These are phyloP conservation scores for Aquilaria agallochum DNA, from an alignment of 441 rosid species.

Conservation along the genomic window DNA sequence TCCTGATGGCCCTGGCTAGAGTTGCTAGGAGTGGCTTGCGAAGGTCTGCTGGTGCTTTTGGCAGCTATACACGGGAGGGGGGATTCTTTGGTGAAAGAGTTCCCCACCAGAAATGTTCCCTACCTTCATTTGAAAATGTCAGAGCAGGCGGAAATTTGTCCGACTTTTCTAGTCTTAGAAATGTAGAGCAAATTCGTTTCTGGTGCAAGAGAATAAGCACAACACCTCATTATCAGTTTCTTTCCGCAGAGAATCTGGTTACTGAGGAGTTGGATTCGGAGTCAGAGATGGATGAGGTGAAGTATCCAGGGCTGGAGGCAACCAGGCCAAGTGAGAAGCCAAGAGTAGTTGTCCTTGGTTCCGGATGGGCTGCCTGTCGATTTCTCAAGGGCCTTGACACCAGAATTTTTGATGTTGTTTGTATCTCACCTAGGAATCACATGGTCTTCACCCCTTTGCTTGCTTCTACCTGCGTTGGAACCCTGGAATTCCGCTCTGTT, in stretches of 20 bases:
- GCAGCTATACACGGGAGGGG: slow-evolving; percentile 21
- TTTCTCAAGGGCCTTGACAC: slow-evolving; percentile 67
- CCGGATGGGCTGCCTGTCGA: slow-evolving; percentile 81
- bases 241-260: slow-evolving; percentile 25
- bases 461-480: slow-evolving; percentile 78
- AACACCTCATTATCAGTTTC: slow-evolving; percentile 33
- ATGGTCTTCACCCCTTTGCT: slow-evolving; percentile 86
- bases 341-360: slow-evolving; percentile 74
- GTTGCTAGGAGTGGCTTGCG: slow-evolving; percentile 40
- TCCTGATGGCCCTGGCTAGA: slow-evolving; percentile 54
- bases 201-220: slow-evolving; percentile 51
- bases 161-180: slow-evolving; percentile 18
- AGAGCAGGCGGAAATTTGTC: slow-evolving; percentile 18
- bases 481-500: slow-evolving; percentile 90
- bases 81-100: slow-evolving; percentile 16
- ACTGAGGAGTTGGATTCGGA: slow-evolving; percentile 27
- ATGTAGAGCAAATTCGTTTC: slow-evolving; percentile 15
- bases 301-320: slow-evolving; percentile 48
- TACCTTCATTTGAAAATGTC: slow-evolving; percentile 23
- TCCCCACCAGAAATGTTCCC: slow-evolving; percentile 5
- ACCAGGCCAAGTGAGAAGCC: slow-evolving; percentile 66
- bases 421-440: slow-evolving; percentile 81
- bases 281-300: slow-evolving; percentile 32
- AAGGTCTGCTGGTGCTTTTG: slow-evolving; percentile 36
- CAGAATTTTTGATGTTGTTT: slow-evolving; percentile 52